Percentiles rank a stretch among this genome's conserved stretches.
Conservation (phyloP, 2,329 filamentous ascomycete species). For the Trichophaea hybrida region DNA sequence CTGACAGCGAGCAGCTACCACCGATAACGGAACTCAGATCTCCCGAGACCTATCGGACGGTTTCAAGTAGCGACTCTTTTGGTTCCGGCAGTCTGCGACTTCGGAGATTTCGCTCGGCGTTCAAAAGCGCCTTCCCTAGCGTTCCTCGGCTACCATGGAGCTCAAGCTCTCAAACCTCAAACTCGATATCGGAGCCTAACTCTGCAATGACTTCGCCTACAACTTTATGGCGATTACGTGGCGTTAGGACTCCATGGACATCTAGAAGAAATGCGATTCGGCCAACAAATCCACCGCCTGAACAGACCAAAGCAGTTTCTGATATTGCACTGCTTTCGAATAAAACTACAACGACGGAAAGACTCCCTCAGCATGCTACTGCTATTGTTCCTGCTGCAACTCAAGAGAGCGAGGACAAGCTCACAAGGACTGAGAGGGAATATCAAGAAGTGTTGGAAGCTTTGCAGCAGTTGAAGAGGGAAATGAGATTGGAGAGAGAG, state of each 20-base stretch:
- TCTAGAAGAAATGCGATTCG: neutral
- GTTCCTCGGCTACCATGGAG: neutral
- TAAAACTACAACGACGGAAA: neutral
- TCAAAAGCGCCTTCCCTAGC: neutral
- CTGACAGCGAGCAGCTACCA: neutral
- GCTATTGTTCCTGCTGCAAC: neutral
- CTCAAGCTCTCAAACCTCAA: neutral
- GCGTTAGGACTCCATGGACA: neutral
- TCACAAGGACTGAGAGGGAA: slow-evolving; percentile 20
- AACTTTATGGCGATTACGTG: neutral
- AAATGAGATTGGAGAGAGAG: slow-evolving; percentile 4
- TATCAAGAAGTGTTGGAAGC: slow-evolving; percentile 15
- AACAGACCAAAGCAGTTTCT: neutral
- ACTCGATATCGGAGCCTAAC: neutral
- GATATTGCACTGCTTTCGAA: neutral
- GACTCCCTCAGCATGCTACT: neutral
- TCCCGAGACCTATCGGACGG: neutral
- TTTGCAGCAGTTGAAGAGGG: slow-evolving; percentile 15
- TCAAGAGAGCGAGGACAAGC: slow-evolving; percentile 5
- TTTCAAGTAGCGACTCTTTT: neutral
- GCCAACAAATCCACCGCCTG: neutral
- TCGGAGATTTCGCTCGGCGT: neutral
- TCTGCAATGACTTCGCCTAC: neutral
- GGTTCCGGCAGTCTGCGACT: neutral
- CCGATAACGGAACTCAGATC: neutral